Percentiles rank a stretch among this genome's conserved stretches.
Evolutionary conservation across 805 yeast species (phyloP).

Genomic region (Yamadazyma tumulicola): DNA sequence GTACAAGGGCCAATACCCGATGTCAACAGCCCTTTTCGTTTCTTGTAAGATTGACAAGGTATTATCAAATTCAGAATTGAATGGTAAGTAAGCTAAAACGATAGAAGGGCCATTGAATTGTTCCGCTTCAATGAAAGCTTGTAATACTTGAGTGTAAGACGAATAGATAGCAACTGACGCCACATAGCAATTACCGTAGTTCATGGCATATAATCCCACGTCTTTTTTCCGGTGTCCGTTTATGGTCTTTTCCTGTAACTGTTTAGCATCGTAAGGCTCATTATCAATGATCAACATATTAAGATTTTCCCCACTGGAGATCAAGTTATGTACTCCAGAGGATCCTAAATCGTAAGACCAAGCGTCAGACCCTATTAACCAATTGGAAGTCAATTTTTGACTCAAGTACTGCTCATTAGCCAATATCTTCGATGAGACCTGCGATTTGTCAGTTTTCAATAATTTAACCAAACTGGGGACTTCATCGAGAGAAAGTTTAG

Average conservation of each 20-base stretch:
- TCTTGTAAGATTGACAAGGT: conserved; percentile 76
- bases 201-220: conserved; percentile 92
- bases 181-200: conserved; percentile 82
- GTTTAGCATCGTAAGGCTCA: conserved; percentile 56
- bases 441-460: conserved; percentile 39
- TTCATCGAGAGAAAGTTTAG: conserved; percentile 22
- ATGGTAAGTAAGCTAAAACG: conserved; percentile 86
- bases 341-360: conserved; percentile 94
- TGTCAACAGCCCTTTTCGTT: conserved; percentile 84
- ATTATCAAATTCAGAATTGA: conserved; percentile 56
- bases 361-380: conserved; percentile 92
- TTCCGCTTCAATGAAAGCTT: conserved; percentile 88
- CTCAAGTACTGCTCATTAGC: conserved; percentile 43
- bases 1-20: conserved; percentile 97
- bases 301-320: conserved; percentile 70
- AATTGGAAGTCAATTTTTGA: conserved; percentile 45
- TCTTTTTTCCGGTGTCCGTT: conserved; percentile 74
- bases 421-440: conserved; percentile 44
- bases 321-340: conserved; percentile 84
- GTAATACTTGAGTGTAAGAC: conserved; percentile 87
- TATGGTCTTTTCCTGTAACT: conserved; percentile 19
- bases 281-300: conserved; percentile 87
- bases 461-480: conserved; percentile 12
- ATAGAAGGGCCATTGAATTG: conserved; percentile 86
- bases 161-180: conserved; percentile 93